These are phyloP conservation scores for Plectranthus barbatus DNA, from an alignment of 257 asterid genomes.

Conservation along the genomic window DNA sequence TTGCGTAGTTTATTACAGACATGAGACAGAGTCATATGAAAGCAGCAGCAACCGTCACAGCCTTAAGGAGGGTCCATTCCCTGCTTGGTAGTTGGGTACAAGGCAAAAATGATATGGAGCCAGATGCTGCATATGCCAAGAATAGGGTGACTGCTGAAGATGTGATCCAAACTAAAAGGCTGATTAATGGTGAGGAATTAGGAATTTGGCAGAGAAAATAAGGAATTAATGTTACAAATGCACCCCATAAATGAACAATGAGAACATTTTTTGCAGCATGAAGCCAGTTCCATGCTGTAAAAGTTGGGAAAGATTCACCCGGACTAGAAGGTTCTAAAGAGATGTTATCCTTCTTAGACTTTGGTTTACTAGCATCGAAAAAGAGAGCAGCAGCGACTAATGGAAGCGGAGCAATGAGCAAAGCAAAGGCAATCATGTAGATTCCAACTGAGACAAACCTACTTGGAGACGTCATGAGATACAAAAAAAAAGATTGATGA, in stretches of 20 bases:
- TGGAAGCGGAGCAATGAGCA: slow-evolving; percentile 88
- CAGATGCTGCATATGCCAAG: slow-evolving; percentile 25
- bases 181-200: slow-evolving; percentile 39
- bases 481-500: slow-evolving; percentile 89
- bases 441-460: slow-evolving; percentile 88
- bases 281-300: slow-evolving; percentile 85
- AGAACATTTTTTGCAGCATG: slow-evolving; percentile 63
- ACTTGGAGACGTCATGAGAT: slow-evolving; percentile 74
- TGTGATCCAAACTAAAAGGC: slow-evolving; percentile 40
- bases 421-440: slow-evolving; percentile 84
- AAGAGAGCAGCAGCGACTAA: slow-evolving; percentile 82
- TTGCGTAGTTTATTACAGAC: slow-evolving; percentile 89
- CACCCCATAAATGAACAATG: slow-evolving; percentile 74
- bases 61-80: slow-evolving; percentile 73
- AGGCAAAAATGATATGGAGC: slow-evolving; percentile 21
- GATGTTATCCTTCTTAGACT: slow-evolving; percentile 18
- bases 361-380: slow-evolving; percentile 32
- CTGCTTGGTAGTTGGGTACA: slow-evolving; percentile 19
- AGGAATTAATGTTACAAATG: slow-evolving; percentile 57
- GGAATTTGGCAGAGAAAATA: slow-evolving; percentile 38
- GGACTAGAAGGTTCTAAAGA: slow-evolving; percentile 18
- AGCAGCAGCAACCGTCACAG: slow-evolving; percentile 68
- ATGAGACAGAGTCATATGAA: slow-evolving; percentile 82
- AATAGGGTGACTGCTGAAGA: slow-evolving; percentile 46
- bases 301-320: slow-evolving; percentile 24